A percentile compares a stretch with the other conserved stretches of the same genome.
phyloP scores from a whole-genome alignment of 331 rosid species.

The Arachis monticola region DNA sequence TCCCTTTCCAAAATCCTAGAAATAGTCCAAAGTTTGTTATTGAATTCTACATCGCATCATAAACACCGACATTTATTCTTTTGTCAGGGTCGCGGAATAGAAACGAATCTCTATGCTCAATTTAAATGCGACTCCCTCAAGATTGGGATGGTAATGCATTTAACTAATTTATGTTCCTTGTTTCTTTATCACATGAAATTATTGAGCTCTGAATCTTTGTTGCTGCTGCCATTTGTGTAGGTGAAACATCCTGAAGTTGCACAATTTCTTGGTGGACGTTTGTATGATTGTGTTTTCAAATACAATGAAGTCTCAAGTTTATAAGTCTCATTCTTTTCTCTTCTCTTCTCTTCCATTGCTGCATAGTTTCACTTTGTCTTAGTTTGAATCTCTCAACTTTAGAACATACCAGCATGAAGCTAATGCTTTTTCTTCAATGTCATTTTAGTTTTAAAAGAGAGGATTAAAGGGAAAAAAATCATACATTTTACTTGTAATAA shows the following conservation, averaged over 20 bases:
- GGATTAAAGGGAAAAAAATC: neutral
- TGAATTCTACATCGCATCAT: conserved; percentile 3
- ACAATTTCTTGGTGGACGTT: conserved; percentile 90
- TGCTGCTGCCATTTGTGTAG: conserved; percentile 41
- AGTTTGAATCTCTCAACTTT: conserved; percentile 28
- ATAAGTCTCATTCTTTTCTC: conserved; percentile 34
- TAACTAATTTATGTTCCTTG: conserved; percentile 2
- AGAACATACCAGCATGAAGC: conserved; percentile 23
- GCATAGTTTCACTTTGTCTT: conserved; percentile 19
- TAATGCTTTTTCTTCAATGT: conserved; percentile 35
- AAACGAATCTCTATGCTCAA: conserved; percentile 93
- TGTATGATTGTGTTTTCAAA: conserved; percentile 90
- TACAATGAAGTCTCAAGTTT: conserved; percentile 72
- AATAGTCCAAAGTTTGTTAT: neutral
- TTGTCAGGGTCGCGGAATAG: conserved; percentile 95
- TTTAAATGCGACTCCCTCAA: conserved; percentile 92
- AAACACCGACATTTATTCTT: conserved; percentile 3
- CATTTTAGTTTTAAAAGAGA: conserved; percentile 14
- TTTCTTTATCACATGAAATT: conserved; percentile 9
- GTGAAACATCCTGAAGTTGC: conserved; percentile 97
- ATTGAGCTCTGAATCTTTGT: neutral
- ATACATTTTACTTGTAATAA: conserved; percentile 31
- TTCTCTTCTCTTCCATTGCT: conserved; percentile 29
- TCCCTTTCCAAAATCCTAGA: too few species aligned
- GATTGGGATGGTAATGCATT: conserved; percentile 83